Conservation (phyloP, 805 yeast genomes). For the Teunomyces gatunensis region DNA sequence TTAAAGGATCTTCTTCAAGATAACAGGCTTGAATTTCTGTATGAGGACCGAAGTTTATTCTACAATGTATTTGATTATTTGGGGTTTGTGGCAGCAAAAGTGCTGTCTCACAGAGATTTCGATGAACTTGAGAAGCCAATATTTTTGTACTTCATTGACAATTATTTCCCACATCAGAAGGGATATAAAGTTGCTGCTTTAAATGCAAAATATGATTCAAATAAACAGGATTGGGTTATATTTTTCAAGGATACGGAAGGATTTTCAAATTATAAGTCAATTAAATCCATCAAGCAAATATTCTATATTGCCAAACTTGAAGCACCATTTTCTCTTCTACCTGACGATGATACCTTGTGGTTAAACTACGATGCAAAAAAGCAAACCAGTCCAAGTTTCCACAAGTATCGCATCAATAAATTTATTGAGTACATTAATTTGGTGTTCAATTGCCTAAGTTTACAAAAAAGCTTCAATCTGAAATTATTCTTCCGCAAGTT, state of each 20-base stretch:
- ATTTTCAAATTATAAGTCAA: slow-evolving; percentile 12
- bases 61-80: slow-evolving; percentile 40
- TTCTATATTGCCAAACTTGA: slow-evolving; percentile 29
- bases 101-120: slow-evolving; percentile 15
- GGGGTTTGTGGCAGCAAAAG: slow-evolving; percentile 31
- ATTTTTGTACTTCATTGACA: slow-evolving; percentile 17
- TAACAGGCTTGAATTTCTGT: slow-evolving; percentile 38
- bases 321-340: slow-evolving; percentile 30
- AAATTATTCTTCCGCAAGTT: slow-evolving; percentile 8
- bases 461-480: slow-evolving; percentile 24
- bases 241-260: slow-evolving; percentile 16
- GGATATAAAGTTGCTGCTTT: slow-evolving; percentile 22
- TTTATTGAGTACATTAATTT: slow-evolving; percentile 48
- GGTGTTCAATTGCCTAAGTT: slow-evolving; percentile 34
- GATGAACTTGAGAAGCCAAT: slow-evolving; percentile 22
- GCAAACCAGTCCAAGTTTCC: slow-evolving; percentile 24
- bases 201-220: slow-evolving; percentile 35
- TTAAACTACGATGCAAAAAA: slow-evolving; percentile 23
- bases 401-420: slow-evolving; percentile 48
- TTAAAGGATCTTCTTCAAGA: slow-evolving; percentile 50
- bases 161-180: slow-evolving; percentile 17
- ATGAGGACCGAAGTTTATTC: slow-evolving; percentile 32
- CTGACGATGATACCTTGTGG: slow-evolving; percentile 17
- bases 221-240: slow-evolving; percentile 32
- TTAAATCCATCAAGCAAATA: slow-evolving; percentile 20